phyloP scores from a whole-genome alignment of 495 filamentous ascomycete species.

The Parmelia sp. region DNA sequence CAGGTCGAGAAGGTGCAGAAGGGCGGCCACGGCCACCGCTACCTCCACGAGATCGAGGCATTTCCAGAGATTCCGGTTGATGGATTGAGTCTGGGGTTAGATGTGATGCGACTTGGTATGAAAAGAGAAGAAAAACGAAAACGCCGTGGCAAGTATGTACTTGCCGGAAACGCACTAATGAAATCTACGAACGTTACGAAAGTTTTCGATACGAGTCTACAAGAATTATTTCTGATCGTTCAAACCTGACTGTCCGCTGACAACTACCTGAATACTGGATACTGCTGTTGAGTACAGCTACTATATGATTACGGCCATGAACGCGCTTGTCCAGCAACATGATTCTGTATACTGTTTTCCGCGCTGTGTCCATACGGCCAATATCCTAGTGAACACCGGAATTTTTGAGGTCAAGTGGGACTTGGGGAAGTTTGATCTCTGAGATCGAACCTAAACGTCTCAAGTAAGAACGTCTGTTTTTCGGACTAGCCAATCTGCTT shows the following conservation, averaged over 20 bases:
- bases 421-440: no score
- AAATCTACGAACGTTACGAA: neutral
- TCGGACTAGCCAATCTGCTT: no score
- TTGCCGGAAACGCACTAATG: neutral
- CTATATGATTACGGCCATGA: neutral
- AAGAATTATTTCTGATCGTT: neutral
- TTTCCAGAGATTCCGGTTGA: conserved; percentile 27
- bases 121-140: no score
- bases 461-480: no score
- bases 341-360: neutral
- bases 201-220: neutral
- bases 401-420: no score
- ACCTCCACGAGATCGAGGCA: conserved; percentile 74
- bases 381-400: no score
- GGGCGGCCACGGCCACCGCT: conserved; percentile 41
- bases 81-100: neutral
- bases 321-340: neutral
- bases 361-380: neutral
- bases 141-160: neutral
- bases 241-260: neutral
- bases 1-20: conserved; percentile 57
- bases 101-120: no score
- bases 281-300: no score
- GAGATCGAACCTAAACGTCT: no score
- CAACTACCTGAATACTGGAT: no score